A percentile compares a stretch with the other conserved stretches of the same genome.
phyloP scores from a whole-genome alignment of 1,284 basidiomycete genomes.

The Heterobasidion annosum region DNA sequence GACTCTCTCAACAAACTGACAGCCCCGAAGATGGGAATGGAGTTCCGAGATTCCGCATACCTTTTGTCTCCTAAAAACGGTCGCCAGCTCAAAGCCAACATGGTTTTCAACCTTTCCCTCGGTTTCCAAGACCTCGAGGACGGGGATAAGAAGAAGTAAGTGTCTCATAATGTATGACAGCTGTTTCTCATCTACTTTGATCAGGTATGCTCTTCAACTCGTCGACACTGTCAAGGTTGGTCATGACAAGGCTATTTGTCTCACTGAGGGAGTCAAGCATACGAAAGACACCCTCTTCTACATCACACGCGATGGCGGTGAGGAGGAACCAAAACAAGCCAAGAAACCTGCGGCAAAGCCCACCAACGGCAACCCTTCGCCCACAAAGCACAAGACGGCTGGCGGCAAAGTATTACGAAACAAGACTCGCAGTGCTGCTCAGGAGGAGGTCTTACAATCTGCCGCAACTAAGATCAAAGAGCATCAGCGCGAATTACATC shows the following conservation, averaged over 20 bases:
- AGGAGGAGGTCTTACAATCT: conserved; percentile 72
- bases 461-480: conserved; percentile 69
- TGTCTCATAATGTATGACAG: conserved; percentile 1
- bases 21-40: conserved; percentile 72
- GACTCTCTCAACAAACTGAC: conserved; percentile 1
- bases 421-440: conserved; percentile 73
- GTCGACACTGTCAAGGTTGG: conserved; percentile 86
- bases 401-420: conserved; percentile 80
- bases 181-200: neutral
- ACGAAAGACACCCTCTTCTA: conserved; percentile 89
- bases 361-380: conserved; percentile 46
- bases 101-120: conserved; percentile 81
- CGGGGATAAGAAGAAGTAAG: conserved; percentile 68
- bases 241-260: conserved; percentile 54
- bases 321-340: conserved; percentile 37
- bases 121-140: conserved; percentile 82
- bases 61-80: conserved; percentile 77
- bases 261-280: conserved; percentile 81
- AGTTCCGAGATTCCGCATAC: conserved; percentile 88
- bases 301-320: conserved; percentile 43
- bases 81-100: conserved; percentile 65
- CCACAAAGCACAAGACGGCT: conserved; percentile 60
- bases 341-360: conserved; percentile 45
- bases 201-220: conserved; percentile 83
- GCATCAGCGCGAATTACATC: conserved; percentile 85